phyloP scores from a whole-genome alignment of 2,329 filamentous ascomycete genomes.

The Nemania sp. region DNA sequence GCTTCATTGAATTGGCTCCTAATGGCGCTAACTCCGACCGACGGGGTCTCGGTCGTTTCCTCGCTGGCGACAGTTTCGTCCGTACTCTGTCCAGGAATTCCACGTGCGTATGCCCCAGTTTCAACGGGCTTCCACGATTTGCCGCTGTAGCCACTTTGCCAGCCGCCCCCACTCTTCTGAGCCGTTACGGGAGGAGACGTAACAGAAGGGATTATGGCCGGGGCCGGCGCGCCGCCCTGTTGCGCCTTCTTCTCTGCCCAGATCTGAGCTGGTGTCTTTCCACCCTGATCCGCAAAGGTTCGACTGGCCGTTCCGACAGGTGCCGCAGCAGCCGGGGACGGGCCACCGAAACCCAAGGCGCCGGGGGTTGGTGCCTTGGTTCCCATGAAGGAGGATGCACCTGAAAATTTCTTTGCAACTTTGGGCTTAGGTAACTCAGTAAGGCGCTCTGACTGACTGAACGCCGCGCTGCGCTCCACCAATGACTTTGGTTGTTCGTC shows the following conservation, averaged over 20 bases:
- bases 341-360: constrained; percentile 65
- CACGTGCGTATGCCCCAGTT: constrained; percentile 71
- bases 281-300: constrained; percentile 91
- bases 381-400: constrained; percentile 73
- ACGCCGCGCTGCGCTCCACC: constrained; percentile 76
- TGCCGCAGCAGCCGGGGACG: constrained; percentile 60
- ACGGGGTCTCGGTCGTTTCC: constrained; percentile 58
- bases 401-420: constrained; percentile 85
- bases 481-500: constrained; percentile 61
- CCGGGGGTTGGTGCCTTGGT: constrained; percentile 87
- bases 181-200: constrained; percentile 63
- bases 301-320: constrained; percentile 82
- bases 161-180: constrained; percentile 72
- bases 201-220: constrained; percentile 48
- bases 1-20: constrained; percentile 82
- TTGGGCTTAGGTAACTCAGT: constrained; percentile 93
- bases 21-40: constrained; percentile 72
- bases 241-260: constrained; percentile 98
- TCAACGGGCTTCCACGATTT: constrained; percentile 90
- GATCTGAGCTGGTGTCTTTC: constrained; percentile 93
- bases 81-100: constrained; percentile 65
- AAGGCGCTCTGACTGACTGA: constrained; percentile 77
- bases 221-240: constrained; percentile 62
- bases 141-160: constrained; percentile 89
- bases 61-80: constrained; percentile 54